Evolutionary conservation across 805 yeast species (phyloP), one percentile per base, ranked within the genome.

Genomic region (Schwanniomyces sp.): DNA sequence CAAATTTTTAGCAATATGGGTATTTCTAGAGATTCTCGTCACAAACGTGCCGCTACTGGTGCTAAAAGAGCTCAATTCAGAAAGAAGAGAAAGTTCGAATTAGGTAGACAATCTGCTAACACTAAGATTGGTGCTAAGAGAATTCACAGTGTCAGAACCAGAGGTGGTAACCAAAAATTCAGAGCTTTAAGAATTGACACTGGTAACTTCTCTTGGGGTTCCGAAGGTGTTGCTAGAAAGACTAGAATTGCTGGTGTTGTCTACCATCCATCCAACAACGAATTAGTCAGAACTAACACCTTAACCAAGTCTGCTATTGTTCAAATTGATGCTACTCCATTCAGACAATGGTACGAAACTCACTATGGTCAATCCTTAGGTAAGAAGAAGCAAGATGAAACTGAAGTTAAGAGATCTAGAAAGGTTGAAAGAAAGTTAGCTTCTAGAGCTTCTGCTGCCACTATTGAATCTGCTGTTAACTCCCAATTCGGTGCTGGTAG

Each of bases 11-110:
- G 55, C 72, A 87, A 77, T 78, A 92, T 92, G 99, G 98, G 99
- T 91, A 92, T 92, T 88, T 91, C 98, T 80, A 92, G 99, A 85
- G 98, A 94, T 85, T 92, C 99, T 79, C 97, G 97, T 83, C 99
- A 94, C 91, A 92, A 92, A 89, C 95, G 99, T 81, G 81, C 97
- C 70, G 96, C 95, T 79, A 91, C 99, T 74, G 99, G 99, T 88
- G 99, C 99, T 77, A 91, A 91, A 82, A 91, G 97, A 81, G 98
- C 98, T 79, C 96, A 91, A 81, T 89, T 86, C 96, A 92, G 98
- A 90, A 92, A 92, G 92, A 92, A 92, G 96, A 85, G 99, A 86
- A 94, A 92, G 95, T 92, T 94, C 75, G 99, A 92, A 83, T 86
- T 88, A 78, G 99, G 99, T 69, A 94, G 99, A 82, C 99, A 94